Percentiles rank a stretch among this genome's conserved stretches.
Evolutionary conservation across 768 basidiomycete genomes (phyloP).

Genomic region (Termitomyces sp.): DNA sequence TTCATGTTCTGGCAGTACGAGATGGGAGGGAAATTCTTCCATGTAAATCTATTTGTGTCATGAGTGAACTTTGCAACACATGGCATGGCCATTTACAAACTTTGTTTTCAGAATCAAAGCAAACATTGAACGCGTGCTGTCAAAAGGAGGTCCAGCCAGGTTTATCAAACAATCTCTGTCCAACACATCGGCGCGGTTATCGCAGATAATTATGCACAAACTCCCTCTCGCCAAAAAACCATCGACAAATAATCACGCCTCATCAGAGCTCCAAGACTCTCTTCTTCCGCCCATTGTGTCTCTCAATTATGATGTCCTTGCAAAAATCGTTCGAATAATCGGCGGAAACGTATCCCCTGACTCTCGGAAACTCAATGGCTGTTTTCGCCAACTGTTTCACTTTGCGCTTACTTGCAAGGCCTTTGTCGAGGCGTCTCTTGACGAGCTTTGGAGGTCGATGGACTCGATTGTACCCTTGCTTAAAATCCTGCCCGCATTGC

Average conservation of each 20-base stretch:
- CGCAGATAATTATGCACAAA: not conserved
- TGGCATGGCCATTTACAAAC: not conserved
- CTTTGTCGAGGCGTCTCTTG: not conserved
- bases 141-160: not conserved
- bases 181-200: not conserved
- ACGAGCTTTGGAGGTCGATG: slow-evolving; percentile 1
- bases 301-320: not conserved
- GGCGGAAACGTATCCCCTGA: not conserved
- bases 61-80: not conserved
- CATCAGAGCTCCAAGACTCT: not conserved
- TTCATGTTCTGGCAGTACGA: no score
- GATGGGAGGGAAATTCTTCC: not conserved
- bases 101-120: not conserved
- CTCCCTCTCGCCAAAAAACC: not conserved
- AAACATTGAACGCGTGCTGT: not conserved
- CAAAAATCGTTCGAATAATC: not conserved
- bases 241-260: not conserved
- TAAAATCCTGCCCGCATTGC: not conserved
- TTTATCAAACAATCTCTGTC: not conserved
- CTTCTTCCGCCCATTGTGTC: not conserved
- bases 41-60: not conserved
- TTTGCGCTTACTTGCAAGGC: not conserved
- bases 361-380: not conserved
- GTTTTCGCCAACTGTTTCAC: not conserved
- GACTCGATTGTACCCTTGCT: not conserved